Evolutionary conservation across 805 yeast species (phyloP).

Genomic region (Candida methanosorbosa): DNA sequence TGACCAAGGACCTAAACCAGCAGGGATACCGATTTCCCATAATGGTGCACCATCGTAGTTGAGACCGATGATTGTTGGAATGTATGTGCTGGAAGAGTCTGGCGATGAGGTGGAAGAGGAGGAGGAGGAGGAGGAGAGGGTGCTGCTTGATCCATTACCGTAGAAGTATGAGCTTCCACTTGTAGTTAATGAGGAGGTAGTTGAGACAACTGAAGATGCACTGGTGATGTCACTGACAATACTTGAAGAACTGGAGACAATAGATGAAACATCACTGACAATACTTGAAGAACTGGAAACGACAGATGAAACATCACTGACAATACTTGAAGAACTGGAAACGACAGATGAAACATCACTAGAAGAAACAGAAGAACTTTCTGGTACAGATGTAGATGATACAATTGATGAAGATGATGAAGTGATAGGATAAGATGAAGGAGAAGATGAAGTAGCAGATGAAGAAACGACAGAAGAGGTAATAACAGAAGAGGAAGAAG

Average conservation of each 20-base stretch:
- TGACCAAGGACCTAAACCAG: too few relatives aligned
- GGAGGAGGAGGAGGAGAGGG: background rate
- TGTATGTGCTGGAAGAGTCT: too few relatives aligned
- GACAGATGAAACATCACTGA: conserved; percentile 4
- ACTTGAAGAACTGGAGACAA: conserved; percentile 2
- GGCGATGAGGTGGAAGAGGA: background rate
- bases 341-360: conserved; percentile 5
- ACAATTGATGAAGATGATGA: too few relatives aligned
- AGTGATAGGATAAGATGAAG: too few relatives aligned
- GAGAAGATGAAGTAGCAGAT: too few relatives aligned
- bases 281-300: conserved; percentile 4
- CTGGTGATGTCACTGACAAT: conserved; percentile 4
- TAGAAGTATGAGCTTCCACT: too few relatives aligned
- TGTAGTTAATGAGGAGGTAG: too few relatives aligned
- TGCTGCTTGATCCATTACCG: background rate
- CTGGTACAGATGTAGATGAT: conserved; percentile 4
- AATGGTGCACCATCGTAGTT: background rate
- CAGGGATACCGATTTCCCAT: background rate
- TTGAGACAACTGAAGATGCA: background rate
- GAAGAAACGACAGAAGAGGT: too few relatives aligned
- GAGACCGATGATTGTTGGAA: background rate
- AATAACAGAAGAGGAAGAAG: too few relatives aligned
- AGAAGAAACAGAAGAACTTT: conserved; percentile 3
- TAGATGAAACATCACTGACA: conserved; percentile 4
- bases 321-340: conserved; percentile 3